Evolutionary conservation across 805 yeast species (phyloP).

Genomic region (Candida yuanshanica): DNA sequence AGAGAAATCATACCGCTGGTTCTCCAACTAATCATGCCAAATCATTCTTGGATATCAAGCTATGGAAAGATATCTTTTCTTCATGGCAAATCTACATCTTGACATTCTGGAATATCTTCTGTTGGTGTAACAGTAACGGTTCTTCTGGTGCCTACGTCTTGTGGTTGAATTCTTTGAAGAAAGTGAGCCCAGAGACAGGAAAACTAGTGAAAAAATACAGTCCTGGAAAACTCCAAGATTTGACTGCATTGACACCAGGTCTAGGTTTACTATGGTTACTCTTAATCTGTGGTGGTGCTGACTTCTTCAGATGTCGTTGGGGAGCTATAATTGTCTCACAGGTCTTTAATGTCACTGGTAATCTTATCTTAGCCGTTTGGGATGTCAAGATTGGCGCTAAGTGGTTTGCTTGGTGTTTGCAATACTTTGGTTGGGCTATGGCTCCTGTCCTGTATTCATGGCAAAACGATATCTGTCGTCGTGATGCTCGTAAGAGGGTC

Average conservation of each 20-base stretch:
- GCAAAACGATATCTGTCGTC: slow-evolving; percentile 52
- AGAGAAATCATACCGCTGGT: slow-evolving; percentile 30
- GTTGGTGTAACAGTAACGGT: slow-evolving; percentile 51
- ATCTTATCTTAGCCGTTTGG: slow-evolving; percentile 46
- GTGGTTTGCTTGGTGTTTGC: slow-evolving; percentile 47
- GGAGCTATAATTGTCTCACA: slow-evolving; percentile 38
- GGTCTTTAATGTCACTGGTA: slow-evolving; percentile 42
- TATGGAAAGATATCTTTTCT: slow-evolving; percentile 48
- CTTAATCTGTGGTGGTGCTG: slow-evolving; percentile 19
- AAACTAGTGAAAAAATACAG: slow-evolving; percentile 24
- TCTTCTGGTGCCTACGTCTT: slow-evolving; percentile 32
- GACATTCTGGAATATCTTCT: slow-evolving; percentile 45
- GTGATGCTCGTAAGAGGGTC: slow-evolving; percentile 47
- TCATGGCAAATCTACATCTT: slow-evolving; percentile 57
- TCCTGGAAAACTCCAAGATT: slow-evolving; percentile 34
- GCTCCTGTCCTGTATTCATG: slow-evolving; percentile 56
- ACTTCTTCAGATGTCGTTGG: slow-evolving; percentile 32
- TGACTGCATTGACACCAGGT: slow-evolving; percentile 38
- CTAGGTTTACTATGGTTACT: slow-evolving; percentile 11
- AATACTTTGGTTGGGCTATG: slow-evolving; percentile 46
- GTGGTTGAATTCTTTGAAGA: slow-evolving; percentile 46
- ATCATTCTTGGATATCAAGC: slow-evolving; percentile 33
- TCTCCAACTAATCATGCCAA: slow-evolving; percentile 16
- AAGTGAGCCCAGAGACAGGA: background rate
- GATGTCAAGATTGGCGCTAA: slow-evolving; percentile 40